These are phyloP conservation scores for Dimocarpus longan DNA, from an alignment of 345 rosid genomes.

Conservation along the genomic window DNA sequence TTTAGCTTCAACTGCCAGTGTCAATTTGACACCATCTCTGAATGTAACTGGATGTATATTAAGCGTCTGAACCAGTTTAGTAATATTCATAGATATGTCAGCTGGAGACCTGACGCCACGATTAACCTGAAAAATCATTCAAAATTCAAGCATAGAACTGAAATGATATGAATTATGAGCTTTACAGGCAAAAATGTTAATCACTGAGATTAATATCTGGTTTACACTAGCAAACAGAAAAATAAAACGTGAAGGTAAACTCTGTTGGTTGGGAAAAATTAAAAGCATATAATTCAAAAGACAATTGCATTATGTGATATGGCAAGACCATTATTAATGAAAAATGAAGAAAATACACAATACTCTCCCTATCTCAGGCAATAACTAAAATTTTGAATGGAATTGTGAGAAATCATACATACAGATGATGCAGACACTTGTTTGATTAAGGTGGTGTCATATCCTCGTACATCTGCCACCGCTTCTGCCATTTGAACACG, in stretches of 20 bases:
- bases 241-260: not conserved
- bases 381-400: not conserved
- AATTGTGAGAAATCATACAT: conserved; percentile 20
- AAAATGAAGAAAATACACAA: not conserved
- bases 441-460: conserved; percentile 58
- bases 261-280: not conserved
- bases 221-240: not conserved
- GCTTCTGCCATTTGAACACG: conserved; percentile 90
- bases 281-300: not conserved
- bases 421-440: conserved; percentile 77
- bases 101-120: conserved; percentile 80
- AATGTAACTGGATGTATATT: conserved; percentile 56
- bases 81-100: conserved; percentile 87
- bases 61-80: conserved; percentile 58
- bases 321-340: not conserved
- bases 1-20: conserved; percentile 49
- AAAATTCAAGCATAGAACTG: not conserved
- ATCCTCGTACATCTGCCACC: conserved; percentile 69
- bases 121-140: conserved; percentile 52
- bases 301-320: not conserved
- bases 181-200: not conserved
- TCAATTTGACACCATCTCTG: conserved; percentile 65
- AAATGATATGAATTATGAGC: not conserved
- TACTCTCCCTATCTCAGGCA: not conserved
- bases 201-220: not conserved